These are phyloP conservation scores for Albizia julibrissin DNA, from an alignment of 306 rosid genomes.

Conservation along the genomic window DNA sequence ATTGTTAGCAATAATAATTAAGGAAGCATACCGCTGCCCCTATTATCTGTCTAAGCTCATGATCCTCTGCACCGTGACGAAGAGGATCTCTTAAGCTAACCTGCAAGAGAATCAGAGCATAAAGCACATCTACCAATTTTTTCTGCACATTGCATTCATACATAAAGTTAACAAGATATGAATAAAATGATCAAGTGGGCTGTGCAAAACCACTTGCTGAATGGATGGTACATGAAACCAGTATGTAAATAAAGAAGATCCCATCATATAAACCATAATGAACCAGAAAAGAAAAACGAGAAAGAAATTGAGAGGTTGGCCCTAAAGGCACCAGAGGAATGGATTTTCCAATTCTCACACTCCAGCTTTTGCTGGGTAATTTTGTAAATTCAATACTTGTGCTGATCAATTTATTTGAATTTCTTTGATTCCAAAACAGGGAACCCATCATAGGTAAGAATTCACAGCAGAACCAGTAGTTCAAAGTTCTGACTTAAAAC, in stretches of 20 bases:
- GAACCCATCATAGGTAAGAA: neutral
- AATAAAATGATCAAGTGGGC: neutral
- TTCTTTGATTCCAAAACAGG: neutral
- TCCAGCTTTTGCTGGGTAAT: neutral
- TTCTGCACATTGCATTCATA: neutral
- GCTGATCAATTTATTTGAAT: neutral
- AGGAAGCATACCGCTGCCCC: slow-evolving; percentile 74
- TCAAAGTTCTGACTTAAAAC: neutral
- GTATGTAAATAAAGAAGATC: neutral
- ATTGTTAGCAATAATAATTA: neutral
- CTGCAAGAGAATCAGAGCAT: slow-evolving; percentile 41
- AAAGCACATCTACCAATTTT: slow-evolving; percentile 17
- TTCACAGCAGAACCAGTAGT: neutral
- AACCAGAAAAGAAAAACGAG: neutral
- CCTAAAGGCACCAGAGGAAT: neutral
- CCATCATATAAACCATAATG: neutral
- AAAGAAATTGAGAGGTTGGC: neutral
- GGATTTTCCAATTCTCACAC: slow-evolving; percentile 6
- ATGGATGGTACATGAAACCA: neutral
- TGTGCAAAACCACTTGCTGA: neutral
- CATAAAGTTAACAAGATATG: neutral
- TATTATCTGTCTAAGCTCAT: slow-evolving; percentile 69
- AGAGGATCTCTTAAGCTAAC: slow-evolving; percentile 94
- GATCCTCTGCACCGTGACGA: slow-evolving; percentile 71
- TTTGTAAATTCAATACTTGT: neutral